Conservation (phyloP, 176 grass and related monocot species). For the Rhynchospora pubera region DNA sequence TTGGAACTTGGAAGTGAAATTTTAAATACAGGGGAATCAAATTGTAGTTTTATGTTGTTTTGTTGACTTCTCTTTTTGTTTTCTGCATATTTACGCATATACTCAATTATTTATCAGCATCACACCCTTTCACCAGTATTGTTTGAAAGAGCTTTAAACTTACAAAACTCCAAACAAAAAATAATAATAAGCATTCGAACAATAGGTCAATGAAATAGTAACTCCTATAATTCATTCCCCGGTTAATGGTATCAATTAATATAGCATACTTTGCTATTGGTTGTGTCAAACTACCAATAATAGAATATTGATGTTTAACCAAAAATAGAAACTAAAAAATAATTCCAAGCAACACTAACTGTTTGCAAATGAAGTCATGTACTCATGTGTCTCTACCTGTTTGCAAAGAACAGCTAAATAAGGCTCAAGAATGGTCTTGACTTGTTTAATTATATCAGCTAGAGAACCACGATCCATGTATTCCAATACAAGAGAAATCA, state of each 20-base stretch:
- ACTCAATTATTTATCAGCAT: not conserved
- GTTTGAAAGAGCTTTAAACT: not conserved
- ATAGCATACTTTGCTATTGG: not conserved
- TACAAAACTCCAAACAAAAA: not conserved
- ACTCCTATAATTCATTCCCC: not conserved
- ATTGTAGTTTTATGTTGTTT: not conserved
- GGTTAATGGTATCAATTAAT: not conserved
- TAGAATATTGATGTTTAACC: not conserved
- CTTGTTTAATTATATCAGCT: slow-evolving; percentile 86
- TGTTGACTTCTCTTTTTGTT: not conserved
- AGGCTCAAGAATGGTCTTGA: slow-evolving; percentile 93
- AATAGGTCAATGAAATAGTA: not conserved
- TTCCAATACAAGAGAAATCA: slow-evolving; percentile 95
- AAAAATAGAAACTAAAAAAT: not conserved
- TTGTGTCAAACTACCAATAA: not conserved
- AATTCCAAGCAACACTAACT: not conserved
- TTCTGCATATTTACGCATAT: not conserved
- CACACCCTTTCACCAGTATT: not conserved
- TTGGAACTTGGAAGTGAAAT: not conserved
- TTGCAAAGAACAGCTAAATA: slow-evolving; percentile 91
- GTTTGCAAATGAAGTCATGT: not conserved
- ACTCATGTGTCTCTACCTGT: slow-evolving; percentile 41
- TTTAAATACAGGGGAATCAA: too few relatives aligned
- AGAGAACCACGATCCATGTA: slow-evolving; percentile 98
- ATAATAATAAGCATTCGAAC: not conserved